phyloP scores from a whole-genome alignment of 2,329 filamentous ascomycete genomes.

The Alternaria sp. region DNA sequence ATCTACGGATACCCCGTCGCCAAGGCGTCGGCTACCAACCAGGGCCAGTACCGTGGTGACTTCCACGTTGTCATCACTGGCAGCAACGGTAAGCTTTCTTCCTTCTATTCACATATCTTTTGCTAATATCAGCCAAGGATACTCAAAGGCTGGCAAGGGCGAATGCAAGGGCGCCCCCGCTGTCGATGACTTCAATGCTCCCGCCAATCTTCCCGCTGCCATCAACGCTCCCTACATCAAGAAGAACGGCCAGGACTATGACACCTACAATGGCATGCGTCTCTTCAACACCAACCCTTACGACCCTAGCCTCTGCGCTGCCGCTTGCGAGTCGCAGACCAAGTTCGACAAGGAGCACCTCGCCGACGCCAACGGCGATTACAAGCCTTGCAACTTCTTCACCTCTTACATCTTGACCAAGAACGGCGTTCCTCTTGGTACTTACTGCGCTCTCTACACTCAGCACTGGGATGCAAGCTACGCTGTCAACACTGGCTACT shows the following conservation, averaged over 20 bases:
- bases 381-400: slow-evolving; percentile 51
- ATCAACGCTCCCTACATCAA: slow-evolving; percentile 36
- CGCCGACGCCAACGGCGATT: slow-evolving; percentile 35
- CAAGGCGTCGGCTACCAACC: slow-evolving; percentile 27
- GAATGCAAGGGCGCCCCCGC: slow-evolving; percentile 10
- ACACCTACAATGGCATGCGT: slow-evolving; percentile 41
- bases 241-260: slow-evolving; percentile 19
- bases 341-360: slow-evolving; percentile 42
- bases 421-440: slow-evolving; percentile 47
- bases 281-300: slow-evolving; percentile 41
- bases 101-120: background rate
- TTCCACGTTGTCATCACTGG: slow-evolving; percentile 40
- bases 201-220: slow-evolving; percentile 27
- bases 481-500: slow-evolving; percentile 38
- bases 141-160: slow-evolving; percentile 30
- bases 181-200: slow-evolving; percentile 28
- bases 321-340: slow-evolving; percentile 48
- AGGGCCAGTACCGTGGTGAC: slow-evolving; percentile 32
- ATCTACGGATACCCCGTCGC: slow-evolving; percentile 40
- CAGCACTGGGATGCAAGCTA: slow-evolving; percentile 22
- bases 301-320: slow-evolving; percentile 42
- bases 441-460: slow-evolving; percentile 46
- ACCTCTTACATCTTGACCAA: slow-evolving; percentile 50
- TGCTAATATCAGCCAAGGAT: slow-evolving; percentile 14
- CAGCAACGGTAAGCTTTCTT: slow-evolving; percentile 28